A percentile compares a stretch with the other conserved stretches of the same genome.
Evolutionary conservation across 2,329 filamentous ascomycete genomes (phyloP).

Genomic region (Zymoseptoria crescenta): DNA sequence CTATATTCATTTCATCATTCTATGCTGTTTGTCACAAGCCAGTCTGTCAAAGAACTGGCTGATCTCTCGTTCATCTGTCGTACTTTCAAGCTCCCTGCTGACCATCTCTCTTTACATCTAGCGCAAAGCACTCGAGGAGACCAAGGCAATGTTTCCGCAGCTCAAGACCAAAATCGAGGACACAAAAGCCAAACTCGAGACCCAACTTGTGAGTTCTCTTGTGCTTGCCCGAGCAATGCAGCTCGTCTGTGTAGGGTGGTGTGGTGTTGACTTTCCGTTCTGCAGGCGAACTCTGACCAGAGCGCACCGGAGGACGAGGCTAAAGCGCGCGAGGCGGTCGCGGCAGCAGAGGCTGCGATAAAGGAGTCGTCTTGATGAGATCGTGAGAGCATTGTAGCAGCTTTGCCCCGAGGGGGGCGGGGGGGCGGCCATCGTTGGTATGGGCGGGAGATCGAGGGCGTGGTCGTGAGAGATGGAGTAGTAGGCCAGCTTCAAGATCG

Average conservation of each 20-base stretch:
- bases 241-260: background rate
- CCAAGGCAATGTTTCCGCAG: slow-evolving; percentile 69
- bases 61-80: background rate
- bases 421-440: background rate
- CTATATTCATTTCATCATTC: background rate
- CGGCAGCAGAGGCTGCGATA: slow-evolving; percentile 34
- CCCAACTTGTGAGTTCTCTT: slow-evolving; percentile 58
- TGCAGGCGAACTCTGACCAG: slow-evolving; percentile 10
- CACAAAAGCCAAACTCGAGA: slow-evolving; percentile 65
- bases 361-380: slow-evolving; percentile 27
- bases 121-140: slow-evolving; percentile 79
- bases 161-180: slow-evolving; percentile 63
- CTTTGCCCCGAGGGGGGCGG: background rate
- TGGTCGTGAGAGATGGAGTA: background rate
- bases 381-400: background rate
- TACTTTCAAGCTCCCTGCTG: background rate
- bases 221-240: background rate
- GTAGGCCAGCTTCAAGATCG: background rate
- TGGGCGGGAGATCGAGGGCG: background rate
- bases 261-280: slow-evolving; percentile 2
- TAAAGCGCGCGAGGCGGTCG: slow-evolving; percentile 38
- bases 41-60: background rate
- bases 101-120: slow-evolving; percentile 31
- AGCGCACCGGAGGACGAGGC: slow-evolving; percentile 37
- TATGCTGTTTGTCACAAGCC: background rate